These are phyloP conservation scores for Trichosporon sp. DNA, from an alignment of 1,284 basidiomycete genomes.

Conservation along the genomic window DNA sequence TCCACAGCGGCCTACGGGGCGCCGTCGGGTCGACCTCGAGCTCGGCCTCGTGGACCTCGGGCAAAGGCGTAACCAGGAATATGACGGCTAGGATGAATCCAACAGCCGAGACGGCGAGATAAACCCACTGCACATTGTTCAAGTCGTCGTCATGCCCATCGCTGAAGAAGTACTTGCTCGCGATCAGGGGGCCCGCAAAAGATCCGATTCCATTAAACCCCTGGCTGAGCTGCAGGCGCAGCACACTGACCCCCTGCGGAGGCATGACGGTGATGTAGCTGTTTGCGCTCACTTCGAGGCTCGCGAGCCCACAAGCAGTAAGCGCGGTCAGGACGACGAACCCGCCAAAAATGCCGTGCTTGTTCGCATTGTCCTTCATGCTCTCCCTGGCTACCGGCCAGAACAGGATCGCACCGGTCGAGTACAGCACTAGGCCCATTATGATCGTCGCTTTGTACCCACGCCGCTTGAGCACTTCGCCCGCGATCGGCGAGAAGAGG, in stretches of 20 bases:
- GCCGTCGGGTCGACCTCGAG: conserved; percentile 24
- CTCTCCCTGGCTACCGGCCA: conserved; percentile 65
- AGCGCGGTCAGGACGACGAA: conserved; percentile 64
- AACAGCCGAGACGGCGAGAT: conserved; percentile 63
- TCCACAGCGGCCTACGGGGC: conserved; percentile 54
- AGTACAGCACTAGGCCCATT: conserved; percentile 64
- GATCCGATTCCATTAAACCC: conserved; percentile 74
- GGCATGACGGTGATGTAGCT: conserved; percentile 62
- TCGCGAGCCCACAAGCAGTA: conserved; percentile 58
- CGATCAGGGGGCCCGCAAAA: conserved; percentile 73
- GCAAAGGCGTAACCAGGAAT: conserved; percentile 67
- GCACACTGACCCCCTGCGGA: conserved; percentile 62
- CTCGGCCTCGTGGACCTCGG: conserved; percentile 62
- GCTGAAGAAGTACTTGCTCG: conserved; percentile 66
- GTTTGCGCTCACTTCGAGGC: conserved; percentile 60
- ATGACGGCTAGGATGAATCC: conserved; percentile 58
- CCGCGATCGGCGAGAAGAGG: conserved; percentile 48
- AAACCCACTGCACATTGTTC: conserved; percentile 73
- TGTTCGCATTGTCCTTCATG: conserved; percentile 37
- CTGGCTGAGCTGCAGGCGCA: conserved; percentile 73
- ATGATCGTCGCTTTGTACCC: conserved; percentile 54
- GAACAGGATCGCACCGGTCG: conserved; percentile 68
- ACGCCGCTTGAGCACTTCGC: conserved; percentile 43
- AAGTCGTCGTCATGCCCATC: conserved; percentile 59
- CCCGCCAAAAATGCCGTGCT: conserved; percentile 56